Base-by-base conservation (phyloP, 1,139 yeast genomes). In the Tardiomyces blankii region DNA sequence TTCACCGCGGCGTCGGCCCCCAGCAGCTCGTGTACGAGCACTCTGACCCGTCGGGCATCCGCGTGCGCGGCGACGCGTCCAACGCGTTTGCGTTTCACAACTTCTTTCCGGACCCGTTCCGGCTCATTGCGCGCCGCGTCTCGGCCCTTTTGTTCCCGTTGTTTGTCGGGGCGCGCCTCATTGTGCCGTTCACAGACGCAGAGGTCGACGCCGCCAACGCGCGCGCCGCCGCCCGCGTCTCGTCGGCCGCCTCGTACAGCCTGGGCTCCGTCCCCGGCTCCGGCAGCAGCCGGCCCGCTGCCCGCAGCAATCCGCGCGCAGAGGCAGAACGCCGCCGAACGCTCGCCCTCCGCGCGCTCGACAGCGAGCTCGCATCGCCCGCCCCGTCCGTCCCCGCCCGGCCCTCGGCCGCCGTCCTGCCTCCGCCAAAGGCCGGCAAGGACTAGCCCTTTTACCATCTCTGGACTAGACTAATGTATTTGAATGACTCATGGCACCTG, bases 41-140 rank as follows among this genome's bases (percentile, higher is more conserved):
- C 40, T 44, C 50, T 40, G 41, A 45, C 4, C 51, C 60, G 7
- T 66, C 62, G 18, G 52, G 58, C 13, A 60, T 69, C n/a, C 62
- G 69, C 21, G 63, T 78, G 25, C 65, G 74, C 35, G 96, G 96
- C 40, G 96, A 88, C 62, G 95, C 96, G 0, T 82, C 94, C 0
- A 96, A 88, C 56, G 83, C 94, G 1, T 89, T 89, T 69, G 80
- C 85, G 47, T 70, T 88, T 53, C 80, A 82, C 40, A 84, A 85
- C 56, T 86, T 89, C 62, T 67, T 67, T 9, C 35, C 35, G 16
- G 35, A 30, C 35, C 35, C 35, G n/a, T 30, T 30, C 35, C n/a
- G 35, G 35, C 16, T 30, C 35, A 30, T 30, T 30, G 35, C 35
- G 16, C 16, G 16, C 9, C n/a, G 16, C n/a, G 11, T 30, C 16